phyloP scores from a whole-genome alignment of 805 yeast genomes.

The Candida manassasensis region DNA sequence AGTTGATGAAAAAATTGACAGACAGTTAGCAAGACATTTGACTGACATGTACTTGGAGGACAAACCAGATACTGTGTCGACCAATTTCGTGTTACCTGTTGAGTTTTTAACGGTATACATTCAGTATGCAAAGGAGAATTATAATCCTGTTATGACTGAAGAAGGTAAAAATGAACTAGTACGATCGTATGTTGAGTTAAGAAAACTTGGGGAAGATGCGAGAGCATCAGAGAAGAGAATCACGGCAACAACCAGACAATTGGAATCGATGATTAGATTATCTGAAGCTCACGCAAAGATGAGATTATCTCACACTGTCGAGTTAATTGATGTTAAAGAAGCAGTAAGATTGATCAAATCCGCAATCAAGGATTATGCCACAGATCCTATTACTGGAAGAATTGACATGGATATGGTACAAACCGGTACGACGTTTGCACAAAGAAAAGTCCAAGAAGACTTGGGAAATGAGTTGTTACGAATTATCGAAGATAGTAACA shows the following conservation, averaged over 20 bases:
- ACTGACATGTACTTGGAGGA: slow-evolving; percentile 92
- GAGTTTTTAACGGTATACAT: slow-evolving; percentile 86
- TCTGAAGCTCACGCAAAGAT: slow-evolving; percentile 97
- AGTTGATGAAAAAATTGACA: slow-evolving; percentile 80
- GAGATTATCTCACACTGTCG: slow-evolving; percentile 72
- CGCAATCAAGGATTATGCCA: slow-evolving; percentile 96
- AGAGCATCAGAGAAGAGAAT: slow-evolving; percentile 83
- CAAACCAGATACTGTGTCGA: slow-evolving; percentile 65
- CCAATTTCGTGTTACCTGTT: slow-evolving; percentile 69
- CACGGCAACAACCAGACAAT: slow-evolving; percentile 96
- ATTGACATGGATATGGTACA: slow-evolving; percentile 97
- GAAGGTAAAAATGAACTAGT: slow-evolving; percentile 85
- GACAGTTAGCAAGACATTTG: slow-evolving; percentile 84
- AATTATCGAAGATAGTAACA: slow-evolving; percentile 46
- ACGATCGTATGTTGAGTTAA: slow-evolving; percentile 84
- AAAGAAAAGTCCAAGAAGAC: slow-evolving; percentile 73
- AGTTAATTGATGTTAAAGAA: slow-evolving; percentile 78
- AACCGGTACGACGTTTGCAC: slow-evolving; percentile 89
- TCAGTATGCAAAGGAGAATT: slow-evolving; percentile 87
- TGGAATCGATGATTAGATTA: slow-evolving; percentile 91
- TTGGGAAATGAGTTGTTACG: slow-evolving; percentile 56
- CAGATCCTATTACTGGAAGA: slow-evolving; percentile 94
- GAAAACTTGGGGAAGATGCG: slow-evolving; percentile 89
- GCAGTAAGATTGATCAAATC: slow-evolving; percentile 89
- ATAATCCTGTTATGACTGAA: slow-evolving; percentile 72